Evolutionary conservation across 1,284 basidiomycete genomes (phyloP).

Genomic region (Rhodotorula sp.): DNA sequence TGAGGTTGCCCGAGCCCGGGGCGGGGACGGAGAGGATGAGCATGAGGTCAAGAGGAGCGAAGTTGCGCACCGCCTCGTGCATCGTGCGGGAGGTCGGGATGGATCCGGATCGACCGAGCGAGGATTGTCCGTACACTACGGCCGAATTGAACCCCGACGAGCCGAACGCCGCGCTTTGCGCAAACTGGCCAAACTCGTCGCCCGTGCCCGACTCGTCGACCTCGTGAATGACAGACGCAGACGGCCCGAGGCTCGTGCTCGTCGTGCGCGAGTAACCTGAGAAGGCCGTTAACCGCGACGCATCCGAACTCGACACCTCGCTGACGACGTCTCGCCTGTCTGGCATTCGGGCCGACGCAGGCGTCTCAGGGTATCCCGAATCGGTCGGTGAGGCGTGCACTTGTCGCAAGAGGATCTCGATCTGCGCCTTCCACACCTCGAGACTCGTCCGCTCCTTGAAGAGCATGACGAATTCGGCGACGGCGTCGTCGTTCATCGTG

Average conservation of each 20-base stretch:
- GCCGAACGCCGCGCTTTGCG: constrained; percentile 4
- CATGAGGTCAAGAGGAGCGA: constrained; percentile 82
- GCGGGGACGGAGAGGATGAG: constrained; percentile 82
- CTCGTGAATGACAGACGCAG: constrained; percentile 21
- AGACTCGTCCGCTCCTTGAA: constrained; percentile 87
- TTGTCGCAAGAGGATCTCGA: constrained; percentile 65
- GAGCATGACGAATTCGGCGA: constrained; percentile 90
- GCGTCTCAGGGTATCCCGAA: constrained; percentile 1
- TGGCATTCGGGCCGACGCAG: neutral
- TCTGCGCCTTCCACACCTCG: constrained; percentile 79
- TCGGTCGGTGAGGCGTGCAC: constrained; percentile 50
- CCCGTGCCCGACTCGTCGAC: constrained; percentile 9
- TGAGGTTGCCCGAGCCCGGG: constrained; percentile 68
- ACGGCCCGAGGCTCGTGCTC: constrained; percentile 22
- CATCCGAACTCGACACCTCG: constrained; percentile 16
- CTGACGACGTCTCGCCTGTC: neutral
- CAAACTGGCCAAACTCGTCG: constrained; percentile 24
- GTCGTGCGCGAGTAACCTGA: constrained; percentile 26
- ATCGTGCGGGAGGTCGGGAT: neutral
- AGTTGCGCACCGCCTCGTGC: constrained; percentile 19
- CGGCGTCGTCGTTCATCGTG: constrained; percentile 63
- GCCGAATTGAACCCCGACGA: neutral
- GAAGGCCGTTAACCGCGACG: constrained; percentile 12
- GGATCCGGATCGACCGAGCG: neutral
- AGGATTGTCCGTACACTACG: neutral